Evolutionary conservation across 371 early-diverging fungal species (phyloP), one percentile per base, ranked within the genome.

Genomic region (Circinella umbellata): DNA sequence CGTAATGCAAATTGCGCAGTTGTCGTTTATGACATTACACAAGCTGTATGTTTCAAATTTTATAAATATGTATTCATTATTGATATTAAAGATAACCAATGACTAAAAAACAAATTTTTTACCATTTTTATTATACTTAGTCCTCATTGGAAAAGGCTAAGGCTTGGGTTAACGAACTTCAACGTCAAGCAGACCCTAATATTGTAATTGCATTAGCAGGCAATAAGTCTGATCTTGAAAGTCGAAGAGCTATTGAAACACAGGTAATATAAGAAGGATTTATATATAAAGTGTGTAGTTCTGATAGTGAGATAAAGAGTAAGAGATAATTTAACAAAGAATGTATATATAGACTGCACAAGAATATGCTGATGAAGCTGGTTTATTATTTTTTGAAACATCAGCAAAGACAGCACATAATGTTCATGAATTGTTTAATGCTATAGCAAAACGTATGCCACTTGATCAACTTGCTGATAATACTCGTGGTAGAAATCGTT

Each of bases 161-260:
- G 78, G 90, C 95, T 62, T 99, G 99, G 99, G 96, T 99, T 38
- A 93, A 95, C 69, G 99, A 99, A 76, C 88, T 98, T 69, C 95
- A 95, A 84, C 91, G 96, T 71, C 97, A 96, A 76, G 97, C 97
- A 51, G 98, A 94, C 81, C 94, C 95, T 62, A 92, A 92, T 76
- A 99, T 96, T 73, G 95, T 99, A 65, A 97, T 96, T 85, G 97
- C 98, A 13, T 85, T 99, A 68, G 98, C 97, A 54, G 99, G 97
- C 64, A 98, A 98, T 84, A 98, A 98, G 81, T 84, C 88, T 57
- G 98, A 98, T 77, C 77, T 98, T 74, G 93, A 87, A 38, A 80
- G 89, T 48, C 85, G 92, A 80, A 84, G 94, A 77, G 90, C 90
- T 8, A 89, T 94, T 67, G 85, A 90, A 27, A 85, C 82, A 39